Evolutionary conservation across 495 filamentous ascomycete species (phyloP), one percentile per base, ranked within the genome.

Genomic region (Annulohypoxylon moriforme): DNA sequence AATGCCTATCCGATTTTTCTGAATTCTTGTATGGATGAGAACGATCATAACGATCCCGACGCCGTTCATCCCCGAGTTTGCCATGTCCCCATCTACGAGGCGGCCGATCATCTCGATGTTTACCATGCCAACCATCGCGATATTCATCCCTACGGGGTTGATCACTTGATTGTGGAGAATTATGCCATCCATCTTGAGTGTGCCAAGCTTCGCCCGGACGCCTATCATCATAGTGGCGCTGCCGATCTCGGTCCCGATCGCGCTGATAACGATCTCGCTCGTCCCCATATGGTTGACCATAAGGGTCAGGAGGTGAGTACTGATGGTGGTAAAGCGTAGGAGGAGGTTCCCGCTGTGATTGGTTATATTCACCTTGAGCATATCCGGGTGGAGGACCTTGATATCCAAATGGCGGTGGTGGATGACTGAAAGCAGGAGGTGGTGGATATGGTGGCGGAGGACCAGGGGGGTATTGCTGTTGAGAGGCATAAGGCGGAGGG

Each of bases 331-430:
- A 61, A 6, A 52, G 60, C 40, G 63, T 25, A 6, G 73, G 55
- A 49, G 71, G 60, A 33, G 42, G 57, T 20, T 69, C 70, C 5
- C 36, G 74, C 13, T 66, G 68, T 34, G 73, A 67, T 10, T 50
- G 64, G n/a, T 33, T 64, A 52, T 78, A 71, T n/a, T 63, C 65
- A 70, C 71, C n/a, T 80, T 70, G 24, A 75, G 29, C 18, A 79
- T 77, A 64, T 29, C 75, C n/a, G 69, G 78, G 42, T 79, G 62
- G 50, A 73, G 72, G 49, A n/a, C 78, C 72, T 75, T 79, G 64
- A 67, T 76, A 74, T 61, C 53, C 65, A 53, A 70, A 71, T 16
- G 70, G 57, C 27, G 60, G 36, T n/a, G 73, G 67, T 31, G 73
- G 68, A 34, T 62, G 72, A 20, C 53, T 27, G 33, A 66, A 71